phyloP scores from a whole-genome alignment of 768 basidiomycete genomes.

The Tephrocybe sp. region DNA sequence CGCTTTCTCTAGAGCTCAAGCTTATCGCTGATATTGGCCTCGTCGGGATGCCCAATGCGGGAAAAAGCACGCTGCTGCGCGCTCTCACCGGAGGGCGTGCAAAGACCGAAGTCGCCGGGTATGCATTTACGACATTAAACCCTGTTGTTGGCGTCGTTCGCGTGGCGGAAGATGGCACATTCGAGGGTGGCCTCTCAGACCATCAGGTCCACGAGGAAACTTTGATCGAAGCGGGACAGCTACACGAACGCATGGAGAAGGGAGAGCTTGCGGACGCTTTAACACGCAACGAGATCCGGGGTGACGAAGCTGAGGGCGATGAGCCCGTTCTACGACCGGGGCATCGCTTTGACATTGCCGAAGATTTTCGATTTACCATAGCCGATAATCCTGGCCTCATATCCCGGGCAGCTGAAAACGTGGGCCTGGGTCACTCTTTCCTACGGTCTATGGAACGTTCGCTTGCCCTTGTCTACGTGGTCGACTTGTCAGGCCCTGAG shows the following conservation, averaged over 20 bases:
- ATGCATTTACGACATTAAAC: slow-evolving; percentile 94
- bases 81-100: slow-evolving; percentile 86
- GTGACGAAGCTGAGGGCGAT: slow-evolving; percentile 17
- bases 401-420: slow-evolving; percentile 77
- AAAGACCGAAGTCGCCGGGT: slow-evolving; percentile 81
- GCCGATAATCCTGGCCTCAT: slow-evolving; percentile 97
- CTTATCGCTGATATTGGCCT: slow-evolving; percentile 92
- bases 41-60: slow-evolving; percentile 95
- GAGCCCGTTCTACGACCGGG: slow-evolving; percentile 30
- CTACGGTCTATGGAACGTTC: slow-evolving; percentile 91
- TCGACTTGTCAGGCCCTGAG: slow-evolving; percentile 73
- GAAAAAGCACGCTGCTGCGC: slow-evolving; percentile 86
- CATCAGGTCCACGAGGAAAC: slow-evolving; percentile 67
- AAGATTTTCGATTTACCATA: slow-evolving; percentile 88
- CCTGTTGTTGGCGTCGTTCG: slow-evolving; percentile 91
- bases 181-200: slow-evolving; percentile 56
- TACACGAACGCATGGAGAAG: slow-evolving; percentile 44
- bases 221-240: slow-evolving; percentile 45
- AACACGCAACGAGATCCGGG: slow-evolving; percentile 45
- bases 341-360: slow-evolving; percentile 57
- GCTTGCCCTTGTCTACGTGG: slow-evolving; percentile 85
- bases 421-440: slow-evolving; percentile 93
- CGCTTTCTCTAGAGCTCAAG: slow-evolving; percentile 89
- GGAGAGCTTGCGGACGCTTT: slow-evolving; percentile 49
- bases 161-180: slow-evolving; percentile 74